Evolutionary conservation across 768 basidiomycete species (phyloP).

Genomic region (Tulasnella sp.): DNA sequence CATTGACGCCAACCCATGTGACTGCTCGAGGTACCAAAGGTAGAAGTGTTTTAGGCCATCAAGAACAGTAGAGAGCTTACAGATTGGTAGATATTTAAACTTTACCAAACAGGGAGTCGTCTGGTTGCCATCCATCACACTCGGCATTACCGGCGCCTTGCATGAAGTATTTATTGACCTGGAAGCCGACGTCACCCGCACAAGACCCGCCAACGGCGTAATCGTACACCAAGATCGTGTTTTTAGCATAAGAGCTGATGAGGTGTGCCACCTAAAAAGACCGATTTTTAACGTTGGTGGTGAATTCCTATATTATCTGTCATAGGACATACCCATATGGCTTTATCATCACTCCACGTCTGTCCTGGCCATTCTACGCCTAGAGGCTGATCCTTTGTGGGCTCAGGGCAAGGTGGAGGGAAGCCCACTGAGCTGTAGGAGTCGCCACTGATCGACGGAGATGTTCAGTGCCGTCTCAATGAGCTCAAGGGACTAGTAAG

Average conservation of each 20-base stretch:
- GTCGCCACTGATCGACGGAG: constrained; percentile 38
- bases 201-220: constrained; percentile 46
- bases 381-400: constrained; percentile 35
- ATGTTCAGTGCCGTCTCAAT: neutral
- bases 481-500: too few relatives aligned
- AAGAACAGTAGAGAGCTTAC: neutral
- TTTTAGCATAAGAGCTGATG: constrained; percentile 26
- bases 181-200: constrained; percentile 32
- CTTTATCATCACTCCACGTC: constrained; percentile 37
- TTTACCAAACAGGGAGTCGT: constrained; percentile 36
- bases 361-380: constrained; percentile 41
- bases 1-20: constrained; percentile 58
- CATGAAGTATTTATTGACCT: constrained; percentile 34
- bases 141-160: constrained; percentile 25
- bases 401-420: constrained; percentile 19
- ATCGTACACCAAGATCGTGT: constrained; percentile 41
- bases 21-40: constrained; percentile 29
- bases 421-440: constrained; percentile 42
- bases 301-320: neutral
- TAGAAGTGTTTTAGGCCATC: neutral
- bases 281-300: constrained; percentile 16
- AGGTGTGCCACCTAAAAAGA: constrained; percentile 21
- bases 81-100: neutral
- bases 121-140: constrained; percentile 34
- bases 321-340: constrained; percentile 42